phyloP scores from a whole-genome alignment of 1,284 basidiomycete genomes.

The Ustilago vetiveriae region DNA sequence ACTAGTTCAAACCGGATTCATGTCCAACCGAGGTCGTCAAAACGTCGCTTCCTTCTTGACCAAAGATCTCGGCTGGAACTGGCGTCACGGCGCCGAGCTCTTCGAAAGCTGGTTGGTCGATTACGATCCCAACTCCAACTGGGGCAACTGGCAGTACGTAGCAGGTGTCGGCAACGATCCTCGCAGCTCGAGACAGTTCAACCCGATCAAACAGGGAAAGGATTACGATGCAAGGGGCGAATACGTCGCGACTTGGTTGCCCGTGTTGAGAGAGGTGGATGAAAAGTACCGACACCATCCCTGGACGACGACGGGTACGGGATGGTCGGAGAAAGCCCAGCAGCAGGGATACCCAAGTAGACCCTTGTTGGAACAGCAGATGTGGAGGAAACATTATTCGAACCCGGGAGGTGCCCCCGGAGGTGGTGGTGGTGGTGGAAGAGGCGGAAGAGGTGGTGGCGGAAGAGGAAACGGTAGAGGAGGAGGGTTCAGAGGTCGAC shows the following conservation, averaged over 20 bases:
- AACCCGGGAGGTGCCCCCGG: slow-evolving; percentile 20
- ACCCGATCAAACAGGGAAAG: slow-evolving; percentile 60
- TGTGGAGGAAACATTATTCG: slow-evolving; percentile 55
- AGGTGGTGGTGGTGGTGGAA: slow-evolving; percentile 17
- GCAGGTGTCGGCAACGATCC: slow-evolving; percentile 63
- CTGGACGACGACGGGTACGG: slow-evolving; percentile 26
- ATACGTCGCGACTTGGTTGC: slow-evolving; percentile 55
- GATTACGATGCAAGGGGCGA: slow-evolving; percentile 54
- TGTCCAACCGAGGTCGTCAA: slow-evolving; percentile 69
- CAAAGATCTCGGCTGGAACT: slow-evolving; percentile 60
- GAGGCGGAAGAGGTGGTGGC: slow-evolving; percentile 67
- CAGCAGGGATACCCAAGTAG: slow-evolving; percentile 29
- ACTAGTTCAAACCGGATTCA: slow-evolving; percentile 69
- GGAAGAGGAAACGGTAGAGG: slow-evolving; percentile 60
- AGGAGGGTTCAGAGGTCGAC: slow-evolving; percentile 44
- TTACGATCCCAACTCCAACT: slow-evolving; percentile 55
- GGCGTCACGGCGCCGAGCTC: slow-evolving; percentile 55
- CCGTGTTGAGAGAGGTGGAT: slow-evolving; percentile 17
- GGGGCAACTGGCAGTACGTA: slow-evolving; percentile 61
- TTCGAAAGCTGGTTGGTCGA: slow-evolving; percentile 57
- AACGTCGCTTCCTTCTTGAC: slow-evolving; percentile 58
- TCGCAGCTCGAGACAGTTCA: slow-evolving; percentile 55
- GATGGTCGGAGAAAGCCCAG: not conserved
- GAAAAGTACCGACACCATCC: slow-evolving; percentile 46
- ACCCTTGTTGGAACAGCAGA: slow-evolving; percentile 54